Evolutionary conservation across 805 yeast species (phyloP), one percentile per base, ranked within the genome.

Genomic region (Scheffersomyces coipomensis): DNA sequence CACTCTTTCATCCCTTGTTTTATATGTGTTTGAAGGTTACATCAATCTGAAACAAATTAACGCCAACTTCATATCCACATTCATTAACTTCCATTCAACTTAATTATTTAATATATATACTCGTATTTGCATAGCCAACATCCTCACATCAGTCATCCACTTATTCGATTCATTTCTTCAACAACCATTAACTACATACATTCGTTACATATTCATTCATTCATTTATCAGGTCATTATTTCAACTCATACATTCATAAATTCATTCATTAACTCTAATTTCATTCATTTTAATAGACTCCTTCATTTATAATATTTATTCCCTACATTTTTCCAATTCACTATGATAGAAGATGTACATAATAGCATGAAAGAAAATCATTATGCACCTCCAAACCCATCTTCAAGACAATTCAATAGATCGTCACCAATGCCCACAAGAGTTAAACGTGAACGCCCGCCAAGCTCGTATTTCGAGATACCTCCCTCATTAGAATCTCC

Each of bases 371-470:
- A 29, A 29, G 18, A 17, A n/a, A 13, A n/a, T n/a, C n/a, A 25
- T 12, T n/a, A 7, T 21, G 8, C 13, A 8, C 6, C 29, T 12
- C n/a, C 13, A 25, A n/a, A 13, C 10, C 4, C 31, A 29, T 6
- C 31, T 6, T 15, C 31, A 10, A n/a, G 18, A 29, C n/a, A n/a
- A n/a, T n/a, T n/a, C n/a, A n/a, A n/a, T n/a, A n/a, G n/a, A n/a
- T n/a, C n/a, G n/a, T n/a, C n/a, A n/a, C n/a, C n/a, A n/a, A n/a
- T n/a, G n/a, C n/a, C n/a, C n/a, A 29, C n/a, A 15, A 15, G 19
- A 15, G 19, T 21, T 11, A 38, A 38, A 17, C 17, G 42, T 13
- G 37, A 38, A 17, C 21, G 42, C 13, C 37, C 42, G 5, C 12
- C 29, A 3, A 33, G 42, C 35, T 35, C 33, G 32, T 36, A 35